Evolutionary conservation across 169 alveolate genomes (phyloP), one percentile per base, ranked within the genome.

Genomic region (Plasmodium coatneyi): DNA sequence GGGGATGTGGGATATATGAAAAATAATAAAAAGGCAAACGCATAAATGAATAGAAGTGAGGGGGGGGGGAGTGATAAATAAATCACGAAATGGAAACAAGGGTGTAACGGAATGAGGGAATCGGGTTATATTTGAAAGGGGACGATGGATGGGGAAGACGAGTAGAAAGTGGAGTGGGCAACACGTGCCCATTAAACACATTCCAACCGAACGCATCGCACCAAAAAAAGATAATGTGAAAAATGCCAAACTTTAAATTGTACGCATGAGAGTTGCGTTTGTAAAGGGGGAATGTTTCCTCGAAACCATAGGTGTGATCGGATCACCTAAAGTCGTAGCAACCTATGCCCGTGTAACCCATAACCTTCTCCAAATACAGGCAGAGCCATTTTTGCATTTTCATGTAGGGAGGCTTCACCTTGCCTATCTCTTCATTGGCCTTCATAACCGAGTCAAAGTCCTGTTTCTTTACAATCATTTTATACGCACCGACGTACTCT

Each of bases 321-420:
- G 22, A 39, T 79, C 66, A 41, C 14, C 74, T 54, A 43, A 72
- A 76, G 80, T 84, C 78, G 60, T 19, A 84, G 46, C 92, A 84
- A 3, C 84, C 78, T 7, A 72, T 14, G 25, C 41, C 41, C 2
- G 84, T 25, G 41, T 74, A 72, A 1, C 71, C 81, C 78, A 84
- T 30, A 3, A 84, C 80, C 39, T 76, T 84, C 22, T 84, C 92
- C 66, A 84, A 84, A 32, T 72, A 84, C 16, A 84, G 78, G 41
- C 92, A 84, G 1, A 84, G 60, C 92, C 92, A 84, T 74, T 84
- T 84, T 34, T 84, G 80, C 92, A 84, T 84, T 19, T 66, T 76
- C 54, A 84, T 0, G 56, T 46, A 84, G 9, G 32, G 71, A 5
- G 22, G 14, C 36, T 46, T 84, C 0, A 72, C 83, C 60, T 12